Conservation (phyloP, 805 yeast species). For the Candida mattraensis region DNA sequence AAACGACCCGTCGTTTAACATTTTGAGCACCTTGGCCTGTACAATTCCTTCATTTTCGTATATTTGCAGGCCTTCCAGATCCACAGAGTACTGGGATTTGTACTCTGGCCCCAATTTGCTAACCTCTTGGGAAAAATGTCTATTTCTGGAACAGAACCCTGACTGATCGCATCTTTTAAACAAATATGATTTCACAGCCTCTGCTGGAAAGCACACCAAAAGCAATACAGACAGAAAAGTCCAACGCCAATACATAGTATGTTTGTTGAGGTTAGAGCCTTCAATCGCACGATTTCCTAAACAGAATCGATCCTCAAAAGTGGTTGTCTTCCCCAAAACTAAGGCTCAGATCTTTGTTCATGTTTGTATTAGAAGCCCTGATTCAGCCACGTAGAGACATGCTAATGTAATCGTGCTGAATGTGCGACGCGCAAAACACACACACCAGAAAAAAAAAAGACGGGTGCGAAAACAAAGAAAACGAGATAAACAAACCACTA, state of each 20-base stretch:
- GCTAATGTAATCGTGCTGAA: no score
- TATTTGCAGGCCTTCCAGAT: conserved; percentile 34
- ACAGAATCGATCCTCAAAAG: no score
- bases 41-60: conserved; percentile 35
- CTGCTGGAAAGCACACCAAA: conserved; percentile 10
- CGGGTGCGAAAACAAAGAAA: not conserved
- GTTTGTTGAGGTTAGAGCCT: no score
- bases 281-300: no score
- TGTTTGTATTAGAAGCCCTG: no score
- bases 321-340: no score
- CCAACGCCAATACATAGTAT: conserved; percentile 9
- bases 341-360: no score
- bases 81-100: conserved; percentile 43
- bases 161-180: conserved; percentile 78
- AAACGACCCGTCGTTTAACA: conserved; percentile 37
- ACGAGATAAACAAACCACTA: no score
- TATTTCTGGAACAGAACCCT: conserved; percentile 82
- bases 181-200: conserved; percentile 60
- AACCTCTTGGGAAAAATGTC: conserved; percentile 57
- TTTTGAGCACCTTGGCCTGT: conserved; percentile 49
- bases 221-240: conserved; percentile 5
- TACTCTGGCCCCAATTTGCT: conserved; percentile 22
- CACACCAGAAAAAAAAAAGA: conserved; percentile 3
- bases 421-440: conserved; percentile 12
- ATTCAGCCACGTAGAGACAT: no score